Evolutionary conservation across 2,329 filamentous ascomycete species (phyloP).

Genomic region (Sporothrix brunneoviolacea): DNA sequence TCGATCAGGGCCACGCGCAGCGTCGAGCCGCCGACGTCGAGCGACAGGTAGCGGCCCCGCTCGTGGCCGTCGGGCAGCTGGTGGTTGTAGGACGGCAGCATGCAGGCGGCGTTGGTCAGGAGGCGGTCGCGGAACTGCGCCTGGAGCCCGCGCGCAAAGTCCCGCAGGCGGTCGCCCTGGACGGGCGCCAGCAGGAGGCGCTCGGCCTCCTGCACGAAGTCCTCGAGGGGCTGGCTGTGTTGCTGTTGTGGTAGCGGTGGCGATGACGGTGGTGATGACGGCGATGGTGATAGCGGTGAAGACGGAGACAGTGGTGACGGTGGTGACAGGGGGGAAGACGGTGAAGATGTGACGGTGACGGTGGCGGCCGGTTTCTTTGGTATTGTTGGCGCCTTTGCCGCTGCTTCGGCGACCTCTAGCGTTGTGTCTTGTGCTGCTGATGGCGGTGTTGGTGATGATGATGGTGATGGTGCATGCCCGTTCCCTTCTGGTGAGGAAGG

Average conservation of each 20-base stretch:
- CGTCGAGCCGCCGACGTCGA: conserved; percentile 65
- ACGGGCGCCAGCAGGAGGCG: conserved; percentile 43
- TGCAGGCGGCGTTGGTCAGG: conserved; percentile 47
- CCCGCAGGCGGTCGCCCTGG: conserved; percentile 36
- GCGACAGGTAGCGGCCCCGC: conserved; percentile 51
- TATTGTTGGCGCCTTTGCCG: conserved; percentile 2
- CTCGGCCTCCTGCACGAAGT: conserved; percentile 53
- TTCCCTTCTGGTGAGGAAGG: background rate
- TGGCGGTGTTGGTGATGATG: too few species aligned
- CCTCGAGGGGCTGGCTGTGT: conserved; percentile 29
- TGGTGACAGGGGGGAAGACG: background rate
- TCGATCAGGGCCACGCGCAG: conserved; percentile 59
- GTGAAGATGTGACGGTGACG: background rate
- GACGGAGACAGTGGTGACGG: conserved; percentile 1
- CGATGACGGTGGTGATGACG: background rate
- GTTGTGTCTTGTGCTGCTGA: too few species aligned
- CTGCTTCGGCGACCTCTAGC: too few species aligned
- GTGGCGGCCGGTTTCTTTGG: background rate
- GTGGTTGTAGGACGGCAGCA: conserved; percentile 62
- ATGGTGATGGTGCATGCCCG: conserved; percentile 15
- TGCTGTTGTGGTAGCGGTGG: conserved; percentile 3
- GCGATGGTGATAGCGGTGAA: background rate
- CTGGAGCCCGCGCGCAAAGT: conserved; percentile 45
- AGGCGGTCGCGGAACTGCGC: conserved; percentile 49
- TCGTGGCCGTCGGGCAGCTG: conserved; percentile 56